Conservation (phyloP, 768 basidiomycete species). For the Lyophyllum atratum region DNA sequence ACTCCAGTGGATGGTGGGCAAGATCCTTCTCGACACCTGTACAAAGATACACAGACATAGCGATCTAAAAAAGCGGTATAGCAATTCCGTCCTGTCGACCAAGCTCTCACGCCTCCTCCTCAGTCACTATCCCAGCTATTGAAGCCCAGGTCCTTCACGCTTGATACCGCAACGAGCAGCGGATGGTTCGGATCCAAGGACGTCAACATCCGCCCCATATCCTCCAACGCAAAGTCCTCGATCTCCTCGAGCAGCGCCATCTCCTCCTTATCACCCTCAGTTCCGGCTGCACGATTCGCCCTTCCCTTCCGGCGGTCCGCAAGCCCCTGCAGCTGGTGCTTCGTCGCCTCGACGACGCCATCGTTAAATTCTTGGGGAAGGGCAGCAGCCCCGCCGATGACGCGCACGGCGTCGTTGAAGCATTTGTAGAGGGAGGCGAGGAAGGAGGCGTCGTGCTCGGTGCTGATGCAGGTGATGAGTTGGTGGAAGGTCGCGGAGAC, state of each 20-base stretch:
- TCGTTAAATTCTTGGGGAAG: conserved; percentile 56
- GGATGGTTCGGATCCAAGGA: conserved; percentile 60
- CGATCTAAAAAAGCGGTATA: too few species aligned
- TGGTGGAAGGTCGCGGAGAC: conserved; percentile 68
- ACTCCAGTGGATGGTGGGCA: too few species aligned
- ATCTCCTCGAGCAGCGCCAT: conserved; percentile 76
- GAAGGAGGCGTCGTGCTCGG: conserved; percentile 77
- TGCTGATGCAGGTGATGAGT: conserved; percentile 60
- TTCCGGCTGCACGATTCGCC: conserved; percentile 34
- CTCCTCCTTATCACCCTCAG: conserved; percentile 59
- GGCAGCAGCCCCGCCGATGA: conserved; percentile 55
- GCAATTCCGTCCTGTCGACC: too few species aligned
- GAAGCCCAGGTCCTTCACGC: conserved; percentile 71
- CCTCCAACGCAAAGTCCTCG: conserved; percentile 80
- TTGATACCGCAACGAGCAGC: conserved; percentile 68
- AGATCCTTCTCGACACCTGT: too few species aligned
- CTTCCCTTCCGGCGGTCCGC: conserved; percentile 70
- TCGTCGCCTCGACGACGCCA: conserved; percentile 67
- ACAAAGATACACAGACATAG: too few species aligned
- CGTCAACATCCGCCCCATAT: conserved; percentile 67
- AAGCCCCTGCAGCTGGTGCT: conserved; percentile 66
- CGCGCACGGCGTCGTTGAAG: conserved; percentile 59
- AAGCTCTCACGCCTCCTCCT: conserved; percentile 29
- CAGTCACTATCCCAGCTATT: conserved; percentile 50
- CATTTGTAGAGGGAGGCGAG: conserved; percentile 76